Conservation (phyloP, 2,329 filamentous ascomycete genomes). For the Colletotrichum musae region DNA sequence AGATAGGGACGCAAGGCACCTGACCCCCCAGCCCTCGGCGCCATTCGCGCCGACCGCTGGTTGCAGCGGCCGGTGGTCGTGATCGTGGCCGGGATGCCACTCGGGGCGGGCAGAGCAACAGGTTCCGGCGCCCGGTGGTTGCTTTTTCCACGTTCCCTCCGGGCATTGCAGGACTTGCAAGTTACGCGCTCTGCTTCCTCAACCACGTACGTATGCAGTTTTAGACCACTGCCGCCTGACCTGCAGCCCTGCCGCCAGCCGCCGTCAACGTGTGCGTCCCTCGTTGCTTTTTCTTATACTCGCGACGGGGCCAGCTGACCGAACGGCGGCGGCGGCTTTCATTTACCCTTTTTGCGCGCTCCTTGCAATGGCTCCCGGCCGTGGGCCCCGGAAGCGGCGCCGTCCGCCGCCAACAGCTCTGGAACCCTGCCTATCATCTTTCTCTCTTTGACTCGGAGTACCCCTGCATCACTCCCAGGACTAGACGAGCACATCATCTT, state of each 20-base stretch:
- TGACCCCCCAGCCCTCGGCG: constrained; percentile 8
- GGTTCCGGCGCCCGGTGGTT: constrained; percentile 18
- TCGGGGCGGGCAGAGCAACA: background rate
- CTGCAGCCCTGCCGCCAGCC: constrained; percentile 20
- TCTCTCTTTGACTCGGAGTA: background rate
- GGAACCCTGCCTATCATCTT: background rate
- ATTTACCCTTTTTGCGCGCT: too few species aligned
- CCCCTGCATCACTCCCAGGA: constrained; percentile 3
- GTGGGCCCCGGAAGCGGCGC: constrained; percentile 26
- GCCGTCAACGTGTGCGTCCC: constrained; percentile 1
- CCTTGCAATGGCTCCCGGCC: background rate
- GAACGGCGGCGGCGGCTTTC: background rate
- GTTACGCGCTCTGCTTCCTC: too few species aligned
- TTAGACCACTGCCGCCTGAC: background rate
- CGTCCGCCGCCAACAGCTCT: constrained; percentile 25
- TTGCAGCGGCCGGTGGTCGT: background rate
- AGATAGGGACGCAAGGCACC: background rate
- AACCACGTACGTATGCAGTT: background rate
- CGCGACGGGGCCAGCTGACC: constrained; percentile 13
- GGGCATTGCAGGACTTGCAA: constrained; percentile 3
- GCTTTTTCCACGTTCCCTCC: constrained; percentile 18
- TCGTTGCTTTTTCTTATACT: constrained; percentile 16
- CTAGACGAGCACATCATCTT: background rate
- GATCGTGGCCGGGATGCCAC: background rate
- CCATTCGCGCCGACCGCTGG: background rate